These are phyloP conservation scores for Osmanthus fragrans DNA, from an alignment of 257 asterid species.

Conservation along the genomic window DNA sequence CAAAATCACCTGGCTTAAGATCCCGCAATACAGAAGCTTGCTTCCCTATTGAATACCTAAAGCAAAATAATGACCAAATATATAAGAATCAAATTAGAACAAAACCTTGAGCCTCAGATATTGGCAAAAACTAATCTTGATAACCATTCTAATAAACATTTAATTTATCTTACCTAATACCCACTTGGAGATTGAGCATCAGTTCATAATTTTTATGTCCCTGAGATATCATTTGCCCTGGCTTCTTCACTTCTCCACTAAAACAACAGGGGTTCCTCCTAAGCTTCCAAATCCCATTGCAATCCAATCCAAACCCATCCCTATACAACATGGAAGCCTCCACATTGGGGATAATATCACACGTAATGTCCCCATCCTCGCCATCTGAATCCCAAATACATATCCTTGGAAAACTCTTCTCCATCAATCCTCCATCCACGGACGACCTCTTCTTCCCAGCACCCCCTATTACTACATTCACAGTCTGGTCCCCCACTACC, in stretches of 20 bases:
- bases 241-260: conserved; percentile 54
- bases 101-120: background rate
- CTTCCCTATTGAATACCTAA: conserved; percentile 64
- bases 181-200: conserved; percentile 67
- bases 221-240: conserved; percentile 49
- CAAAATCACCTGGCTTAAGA: conserved; percentile 59
- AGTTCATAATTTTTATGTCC: conserved; percentile 68
- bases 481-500: conserved; percentile 45
- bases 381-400: conserved; percentile 66
- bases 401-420: conserved; percentile 46
- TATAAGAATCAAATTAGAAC: background rate
- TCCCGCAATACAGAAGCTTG: conserved; percentile 45
- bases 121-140: background rate
- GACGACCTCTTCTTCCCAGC: conserved; percentile 45
- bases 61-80: conserved; percentile 9
- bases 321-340: conserved; percentile 53
- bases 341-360: conserved; percentile 51
- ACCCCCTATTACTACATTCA: conserved; percentile 29
- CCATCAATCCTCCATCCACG: conserved; percentile 35
- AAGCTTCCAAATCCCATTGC: conserved; percentile 51
- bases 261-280: conserved; percentile 43
- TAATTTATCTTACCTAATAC: conserved; percentile 42
- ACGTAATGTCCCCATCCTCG: conserved; percentile 58
- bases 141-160: background rate
- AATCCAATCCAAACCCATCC: conserved; percentile 32